Conservation (phyloP, 2,329 filamentous ascomycete genomes). For the Teratosphaeria pseudoeucalypti region DNA sequence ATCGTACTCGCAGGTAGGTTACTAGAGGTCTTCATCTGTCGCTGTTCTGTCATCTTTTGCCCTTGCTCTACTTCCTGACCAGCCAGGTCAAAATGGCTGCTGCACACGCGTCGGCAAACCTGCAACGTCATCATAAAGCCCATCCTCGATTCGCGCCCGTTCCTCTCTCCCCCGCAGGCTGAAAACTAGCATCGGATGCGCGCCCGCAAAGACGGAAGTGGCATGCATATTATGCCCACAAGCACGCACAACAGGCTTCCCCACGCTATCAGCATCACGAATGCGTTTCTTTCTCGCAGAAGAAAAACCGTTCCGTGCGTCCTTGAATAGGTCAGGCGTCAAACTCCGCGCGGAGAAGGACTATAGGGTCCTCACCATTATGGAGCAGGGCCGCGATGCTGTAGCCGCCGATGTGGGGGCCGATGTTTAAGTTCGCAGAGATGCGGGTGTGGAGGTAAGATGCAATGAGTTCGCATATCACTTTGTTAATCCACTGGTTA, state of each 20-base stretch:
- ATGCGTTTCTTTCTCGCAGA: slow-evolving; percentile 43
- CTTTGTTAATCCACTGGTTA: too few relatives aligned
- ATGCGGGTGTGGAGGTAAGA: slow-evolving; percentile 4
- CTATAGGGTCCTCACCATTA: slow-evolving; percentile 46
- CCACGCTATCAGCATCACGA: slow-evolving; percentile 36
- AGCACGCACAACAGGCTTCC: slow-evolving; percentile 55
- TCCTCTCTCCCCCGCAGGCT: slow-evolving; percentile 56
- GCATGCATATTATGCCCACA: slow-evolving; percentile 61
- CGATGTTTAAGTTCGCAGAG: slow-evolving; percentile 33
- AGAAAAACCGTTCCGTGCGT: slow-evolving; percentile 36
- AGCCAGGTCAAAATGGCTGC: slow-evolving; percentile 27
- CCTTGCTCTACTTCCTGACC: slow-evolving; percentile 8
- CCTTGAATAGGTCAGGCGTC: slow-evolving; percentile 52
- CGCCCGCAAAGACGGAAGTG: slow-evolving; percentile 45
- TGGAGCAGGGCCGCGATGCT: slow-evolving; percentile 47
- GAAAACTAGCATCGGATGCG: slow-evolving; percentile 53
- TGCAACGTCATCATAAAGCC: slow-evolving; percentile 47
- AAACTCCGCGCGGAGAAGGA: slow-evolving; percentile 53
- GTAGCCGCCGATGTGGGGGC: slow-evolving; percentile 46
- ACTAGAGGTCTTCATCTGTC: neutral
- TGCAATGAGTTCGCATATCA: too few relatives aligned
- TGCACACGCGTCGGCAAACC: slow-evolving; percentile 33
- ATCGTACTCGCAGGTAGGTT: neutral
- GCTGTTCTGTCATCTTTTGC: neutral
- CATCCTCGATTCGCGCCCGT: slow-evolving; percentile 52